Base-by-base conservation (phyloP, 2,329 filamentous ascomycete species). In the Aspergillus ochraceus region DNA sequence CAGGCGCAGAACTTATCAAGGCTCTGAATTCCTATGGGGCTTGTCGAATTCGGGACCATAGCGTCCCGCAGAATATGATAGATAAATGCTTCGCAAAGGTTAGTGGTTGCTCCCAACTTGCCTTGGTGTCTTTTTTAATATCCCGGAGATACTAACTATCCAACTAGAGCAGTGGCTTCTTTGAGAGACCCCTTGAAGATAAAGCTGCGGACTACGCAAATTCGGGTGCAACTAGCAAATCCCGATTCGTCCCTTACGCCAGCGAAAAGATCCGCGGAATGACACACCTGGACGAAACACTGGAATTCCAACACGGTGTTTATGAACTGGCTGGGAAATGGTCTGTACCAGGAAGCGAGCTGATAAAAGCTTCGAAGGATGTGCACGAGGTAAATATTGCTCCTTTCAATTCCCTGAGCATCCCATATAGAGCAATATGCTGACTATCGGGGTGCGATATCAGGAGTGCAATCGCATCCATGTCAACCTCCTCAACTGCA, bases 41-140 rank as follows among this genome's bases (percentile, higher is more conserved):
- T 19, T 58, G 56, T 47, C 50, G 50, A 42, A 54, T 58, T 29
- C 39, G 56, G 9, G 51, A 49, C 5, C 56, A 58, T 49, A n/a
- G 77, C 82, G 1, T 85, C 84, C 66, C 61, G 0, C 17, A 65
- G 6, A 75, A 75, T 0, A 72, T 84, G 2, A 56, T 69, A 22
- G 20, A 64, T 0, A 85, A 85, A 67, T 84, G 82, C 62, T 71
- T 73, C 4, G 71, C 79, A 22, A 81, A 84, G 63, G 77, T 85
- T 26, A 2, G 56, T 50, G 5, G 9, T 8, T 19, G 32, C 10
- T 20, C 14, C n/a, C 6, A 14, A 12, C 5, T 24, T 46, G n/a
- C 1, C n/a, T 22, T 22, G 1, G 0, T 46, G n/a, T 20, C 22
- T 42, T 42, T 42, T 14, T 42, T 19, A 4, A 14, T 14, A 14